Evolutionary conservation across 768 basidiomycete species (phyloP), one percentile per base, ranked within the genome.

Genomic region (Boletus huronensis): DNA sequence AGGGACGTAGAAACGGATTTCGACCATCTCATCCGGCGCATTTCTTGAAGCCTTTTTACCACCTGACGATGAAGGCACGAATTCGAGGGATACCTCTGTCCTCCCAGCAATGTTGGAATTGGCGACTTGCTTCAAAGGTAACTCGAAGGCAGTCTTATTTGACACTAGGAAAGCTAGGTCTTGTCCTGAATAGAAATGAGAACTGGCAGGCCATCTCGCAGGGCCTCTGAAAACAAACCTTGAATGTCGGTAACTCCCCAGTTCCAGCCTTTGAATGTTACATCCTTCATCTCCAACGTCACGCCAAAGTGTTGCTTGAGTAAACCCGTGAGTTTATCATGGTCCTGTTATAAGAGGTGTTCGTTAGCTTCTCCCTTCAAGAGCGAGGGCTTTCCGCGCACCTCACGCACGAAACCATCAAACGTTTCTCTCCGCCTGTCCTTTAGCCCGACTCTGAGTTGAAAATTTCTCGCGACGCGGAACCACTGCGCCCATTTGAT

Each of bases 21-120:
- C 97, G 40, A 92, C 86, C 77, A 98, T 84, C 69, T 98, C 95
- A 61, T 98, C 96, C 0, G 76, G 74, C 0, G 72, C 76, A 40
- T 69, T 62, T 59, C 74, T 70, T 38, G 76, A 64, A 17, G 72
- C 57, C 62, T 79, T 77, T 64, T 78, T 82, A 19, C 74, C 69
- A 3, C 70, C 65, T 3, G 73, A 62, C 0, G 80, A 75, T 21
- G 79, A 74, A 48, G 77, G 73, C 28, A 82, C 76, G 67, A 98
- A 97, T 68, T 99, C 97, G n/a, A 99, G 83, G 0, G 97, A 93
- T n/a, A 99, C 97, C 70, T 99, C 97, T 10, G 93, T 95, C 57
- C 92, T 91, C 21, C 93, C 93, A 13, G 93, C 93, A 63, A 98
- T 98, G 74, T 98, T 98, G 43, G 97, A 97, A 72, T 99, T 99